Evolutionary conservation across 148 eudicot species (phyloP), one percentile per base, ranked within the genome.

Genomic region (Cornus florida): DNA sequence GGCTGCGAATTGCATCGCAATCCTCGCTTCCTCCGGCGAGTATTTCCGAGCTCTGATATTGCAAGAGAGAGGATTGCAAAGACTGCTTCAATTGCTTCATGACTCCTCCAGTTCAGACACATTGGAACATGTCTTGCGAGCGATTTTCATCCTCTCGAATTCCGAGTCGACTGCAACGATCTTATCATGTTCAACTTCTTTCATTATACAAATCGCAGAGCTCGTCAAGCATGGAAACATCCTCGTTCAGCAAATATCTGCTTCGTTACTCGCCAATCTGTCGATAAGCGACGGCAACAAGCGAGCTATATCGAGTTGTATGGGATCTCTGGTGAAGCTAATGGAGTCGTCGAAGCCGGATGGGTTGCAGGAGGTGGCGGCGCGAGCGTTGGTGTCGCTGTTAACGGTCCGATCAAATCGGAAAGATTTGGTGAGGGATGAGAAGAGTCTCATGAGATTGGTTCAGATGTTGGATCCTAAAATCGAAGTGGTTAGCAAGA

Each of bases 321-420:
- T 89, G 86, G 83, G 83, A 6, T 72, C 86, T 24, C 75, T 91
- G 70, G 80, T 91, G 85, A 89, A 84, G 82, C 80, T 89, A 73
- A 89, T 91, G 90, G 95, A 91, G 75, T 70, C 79, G 24, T 82
- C 88, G 17, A 91, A 91, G 82, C 94, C 91, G 0, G 92, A 86
- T 12, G 91, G 92, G 4, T 67, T 91, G 41, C 91, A 84, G 69
- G 91, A 86, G 16, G 86, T 81, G 12, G 91, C 85, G 2, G 67
- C 89, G 22, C 79, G 72, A 68, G 90, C 90, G 14, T 70, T 91
- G 69, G 77, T 84, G 0, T 81, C 85, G 56, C 73, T 91, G 67
- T 73, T 91, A 53, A 66, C 86, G 5, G 90, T 89, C 57, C 76
- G 81, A 68, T 77, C 90, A 5, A 91, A 89, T 59, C 79, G 94